Evolutionary conservation across 2,329 filamentous ascomycete species (phyloP).

Genomic region (Clarireedia sp.): DNA sequence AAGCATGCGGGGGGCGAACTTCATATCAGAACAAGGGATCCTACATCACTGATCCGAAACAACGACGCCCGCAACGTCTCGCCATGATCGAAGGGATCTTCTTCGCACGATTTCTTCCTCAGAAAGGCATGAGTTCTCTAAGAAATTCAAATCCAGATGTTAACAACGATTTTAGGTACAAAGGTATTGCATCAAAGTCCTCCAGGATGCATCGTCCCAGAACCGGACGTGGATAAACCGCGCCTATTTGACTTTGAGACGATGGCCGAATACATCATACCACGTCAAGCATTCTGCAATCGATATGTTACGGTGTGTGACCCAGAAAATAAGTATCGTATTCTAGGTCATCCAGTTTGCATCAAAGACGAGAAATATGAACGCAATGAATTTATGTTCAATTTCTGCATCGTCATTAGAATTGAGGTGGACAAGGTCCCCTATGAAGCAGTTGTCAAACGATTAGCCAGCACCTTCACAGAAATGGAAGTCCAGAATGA

Average conservation of each 20-base stretch:
- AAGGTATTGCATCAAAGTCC: constrained; percentile 56
- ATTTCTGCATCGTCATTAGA: constrained; percentile 80
- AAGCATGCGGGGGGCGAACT: neutral
- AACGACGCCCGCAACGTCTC: neutral
- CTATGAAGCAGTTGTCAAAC: constrained; percentile 77
- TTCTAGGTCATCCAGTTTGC: constrained; percentile 84
- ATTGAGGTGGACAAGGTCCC: constrained; percentile 63
- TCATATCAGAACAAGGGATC: neutral
- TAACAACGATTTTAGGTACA: constrained; percentile 38
- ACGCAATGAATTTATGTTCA: constrained; percentile 97
- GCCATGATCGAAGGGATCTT: constrained; percentile 64
- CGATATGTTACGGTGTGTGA: constrained; percentile 76
- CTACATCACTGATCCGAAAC: neutral
- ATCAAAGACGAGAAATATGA: constrained; percentile 76
- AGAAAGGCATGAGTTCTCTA: constrained; percentile 42
- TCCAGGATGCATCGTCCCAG: constrained; percentile 51
- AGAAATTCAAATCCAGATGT: neutral
- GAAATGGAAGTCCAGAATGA: constrained; percentile 87
- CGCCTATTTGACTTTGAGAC: constrained; percentile 79
- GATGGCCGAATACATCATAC: constrained; percentile 88
- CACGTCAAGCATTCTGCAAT: constrained; percentile 90
- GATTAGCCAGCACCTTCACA: constrained; percentile 77
- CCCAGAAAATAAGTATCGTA: constrained; percentile 58
- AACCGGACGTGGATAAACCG: constrained; percentile 39
- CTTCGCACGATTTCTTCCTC: constrained; percentile 60